Conservation (phyloP, 2,329 filamentous ascomycete genomes). For the Beauveria caledonica region DNA sequence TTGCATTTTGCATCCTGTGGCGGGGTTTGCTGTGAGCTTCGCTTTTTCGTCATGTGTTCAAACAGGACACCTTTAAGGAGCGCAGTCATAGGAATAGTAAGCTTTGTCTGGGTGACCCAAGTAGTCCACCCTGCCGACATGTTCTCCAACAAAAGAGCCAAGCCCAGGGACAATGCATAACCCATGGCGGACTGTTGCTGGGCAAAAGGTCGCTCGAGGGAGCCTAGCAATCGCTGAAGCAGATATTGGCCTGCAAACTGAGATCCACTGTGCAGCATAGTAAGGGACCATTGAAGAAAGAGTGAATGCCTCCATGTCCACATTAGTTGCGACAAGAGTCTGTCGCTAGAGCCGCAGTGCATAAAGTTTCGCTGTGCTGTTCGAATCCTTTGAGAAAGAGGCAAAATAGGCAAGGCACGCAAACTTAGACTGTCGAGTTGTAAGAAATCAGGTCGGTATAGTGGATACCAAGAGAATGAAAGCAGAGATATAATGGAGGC, state of each 20-base stretch:
- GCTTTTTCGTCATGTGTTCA: constrained; percentile 5
- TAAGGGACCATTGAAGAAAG: not conserved
- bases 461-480: constrained; percentile 51
- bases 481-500: constrained; percentile 47
- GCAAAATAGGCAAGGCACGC: not conserved
- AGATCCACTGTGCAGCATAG: not conserved
- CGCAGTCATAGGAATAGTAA: not conserved
- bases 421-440: constrained; percentile 23
- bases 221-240: not conserved
- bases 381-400: not conserved
- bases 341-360: not conserved
- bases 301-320: not conserved
- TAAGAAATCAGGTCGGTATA: constrained; percentile 41
- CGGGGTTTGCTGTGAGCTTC: not conserved
- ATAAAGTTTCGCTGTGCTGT: not conserved
- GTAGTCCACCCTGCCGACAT: constrained; percentile 17
- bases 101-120: constrained; percentile 2
- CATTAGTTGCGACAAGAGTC: not conserved
- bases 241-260: constrained; percentile 2
- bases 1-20: not conserved
- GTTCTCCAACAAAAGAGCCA: constrained; percentile 46
- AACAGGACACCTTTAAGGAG: constrained; percentile 10
- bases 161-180: constrained; percentile 39
- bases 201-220: constrained; percentile 7
- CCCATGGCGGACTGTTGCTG: constrained; percentile 51